These are phyloP conservation scores for Arabidopsis thaliana DNA, from an alignment of 345 rosid genomes.

Conservation along the genomic window DNA sequence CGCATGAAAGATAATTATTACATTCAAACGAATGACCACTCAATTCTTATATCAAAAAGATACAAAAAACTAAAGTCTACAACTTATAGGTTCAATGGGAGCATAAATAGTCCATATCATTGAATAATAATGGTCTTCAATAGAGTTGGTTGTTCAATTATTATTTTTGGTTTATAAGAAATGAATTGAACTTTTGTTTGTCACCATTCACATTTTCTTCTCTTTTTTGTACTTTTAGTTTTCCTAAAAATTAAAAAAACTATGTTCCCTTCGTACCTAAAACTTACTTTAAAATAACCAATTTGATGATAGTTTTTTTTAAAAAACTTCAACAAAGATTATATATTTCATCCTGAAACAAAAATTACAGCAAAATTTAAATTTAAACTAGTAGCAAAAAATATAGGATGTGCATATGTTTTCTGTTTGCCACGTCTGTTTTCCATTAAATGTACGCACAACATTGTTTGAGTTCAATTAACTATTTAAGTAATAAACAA, in stretches of 20 bases:
- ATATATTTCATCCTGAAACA: neutral
- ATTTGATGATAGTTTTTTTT: no score
- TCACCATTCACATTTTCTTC: neutral
- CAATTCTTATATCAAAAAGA: neutral
- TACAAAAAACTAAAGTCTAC: neutral
- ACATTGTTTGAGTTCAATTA: neutral
- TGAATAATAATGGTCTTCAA: slow-evolving; percentile 25
- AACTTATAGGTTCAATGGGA: neutral
- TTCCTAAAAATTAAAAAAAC: neutral
- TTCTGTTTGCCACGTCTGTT: neutral
- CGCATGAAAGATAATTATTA: neutral
- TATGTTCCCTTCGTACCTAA: neutral
- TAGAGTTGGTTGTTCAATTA: neutral
- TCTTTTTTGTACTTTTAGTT: neutral
- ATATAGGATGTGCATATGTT: neutral
- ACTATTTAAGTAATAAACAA: neutral
- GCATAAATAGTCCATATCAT: slow-evolving; percentile 1
- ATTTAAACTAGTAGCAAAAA: neutral
- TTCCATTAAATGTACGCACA: neutral
- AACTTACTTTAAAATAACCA: neutral
- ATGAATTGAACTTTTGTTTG: neutral
- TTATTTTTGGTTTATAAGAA: neutral
- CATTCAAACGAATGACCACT: slow-evolving; percentile 10
- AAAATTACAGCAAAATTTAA: neutral
- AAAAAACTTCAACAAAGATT: neutral